Conservation (phyloP, 2,329 filamentous ascomycete species). For the Apiospora hydei region DNA sequence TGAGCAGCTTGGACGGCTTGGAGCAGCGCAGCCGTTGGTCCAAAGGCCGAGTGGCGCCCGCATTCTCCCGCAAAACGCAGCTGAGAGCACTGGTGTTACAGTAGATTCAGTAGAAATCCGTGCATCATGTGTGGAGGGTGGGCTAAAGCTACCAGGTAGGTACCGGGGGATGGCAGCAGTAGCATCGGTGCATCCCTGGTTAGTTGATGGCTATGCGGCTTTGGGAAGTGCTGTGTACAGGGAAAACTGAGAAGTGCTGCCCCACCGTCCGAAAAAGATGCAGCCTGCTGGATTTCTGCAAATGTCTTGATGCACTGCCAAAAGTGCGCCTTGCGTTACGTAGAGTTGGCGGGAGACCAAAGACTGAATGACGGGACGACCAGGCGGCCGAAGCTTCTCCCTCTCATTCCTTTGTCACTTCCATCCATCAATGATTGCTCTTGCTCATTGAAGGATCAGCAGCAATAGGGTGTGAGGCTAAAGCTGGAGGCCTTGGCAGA, state of each 20-base stretch:
- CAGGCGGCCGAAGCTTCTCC: background rate
- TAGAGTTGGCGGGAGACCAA: background rate
- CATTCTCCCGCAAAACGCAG: slow-evolving; percentile 9
- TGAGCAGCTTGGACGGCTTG: background rate
- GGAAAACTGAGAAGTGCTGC: no score
- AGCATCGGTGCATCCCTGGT: background rate
- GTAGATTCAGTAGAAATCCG: background rate
- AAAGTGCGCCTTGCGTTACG: background rate
- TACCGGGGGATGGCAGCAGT: background rate
- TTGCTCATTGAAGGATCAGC: background rate
- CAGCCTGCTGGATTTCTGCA: background rate
- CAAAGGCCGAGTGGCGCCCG: slow-evolving; percentile 14
- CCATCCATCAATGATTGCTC: background rate
- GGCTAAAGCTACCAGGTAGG: background rate
- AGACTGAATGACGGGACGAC: background rate
- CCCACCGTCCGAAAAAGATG: background rate
- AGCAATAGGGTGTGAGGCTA: background rate
- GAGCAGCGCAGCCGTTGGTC: slow-evolving; percentile 3
- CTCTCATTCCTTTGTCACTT: background rate
- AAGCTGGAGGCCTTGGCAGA: background rate
- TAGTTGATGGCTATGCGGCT: background rate
- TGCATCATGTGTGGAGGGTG: background rate
- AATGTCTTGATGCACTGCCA: background rate
- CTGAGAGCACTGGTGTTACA: background rate
- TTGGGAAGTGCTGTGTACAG: background rate